A percentile compares a stretch with the other conserved stretches of the same genome.
Conservation (phyloP, 257 asterid genomes). For the Capsicum rhomboideum region DNA sequence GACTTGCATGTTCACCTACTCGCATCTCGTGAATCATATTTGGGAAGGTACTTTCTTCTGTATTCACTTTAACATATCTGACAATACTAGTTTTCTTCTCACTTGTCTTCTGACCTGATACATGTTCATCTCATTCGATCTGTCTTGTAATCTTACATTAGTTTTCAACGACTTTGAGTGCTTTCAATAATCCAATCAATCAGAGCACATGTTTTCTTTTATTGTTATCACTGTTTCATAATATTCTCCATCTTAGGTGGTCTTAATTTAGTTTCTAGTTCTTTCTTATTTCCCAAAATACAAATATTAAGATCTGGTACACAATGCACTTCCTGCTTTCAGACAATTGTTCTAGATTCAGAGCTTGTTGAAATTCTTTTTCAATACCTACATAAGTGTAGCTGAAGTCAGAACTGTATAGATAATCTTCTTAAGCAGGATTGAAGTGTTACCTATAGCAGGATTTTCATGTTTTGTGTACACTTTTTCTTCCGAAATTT, state of each 20-base stretch:
- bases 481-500: not conserved
- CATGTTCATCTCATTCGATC: not conserved
- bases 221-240: not conserved
- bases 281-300: not conserved
- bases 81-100: not conserved
- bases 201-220: not conserved
- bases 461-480: not conserved
- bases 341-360: not conserved
- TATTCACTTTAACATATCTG: not conserved
- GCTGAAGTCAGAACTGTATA: not conserved
- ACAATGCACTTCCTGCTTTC: not conserved
- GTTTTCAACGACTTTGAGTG: not conserved
- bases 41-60: conserved; percentile 58
- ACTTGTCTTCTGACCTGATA: not conserved
- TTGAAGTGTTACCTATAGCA: no score
- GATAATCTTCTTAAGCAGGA: not conserved
- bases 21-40: conserved; percentile 73
- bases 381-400: not conserved
- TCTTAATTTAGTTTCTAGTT: not conserved
- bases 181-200: not conserved
- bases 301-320: not conserved
- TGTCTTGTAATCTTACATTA: not conserved
- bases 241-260: not conserved
- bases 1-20: conserved; percentile 91
- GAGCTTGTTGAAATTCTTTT: not conserved